Evolutionary conservation across 805 yeast species (phyloP).

Genomic region (Spathaspora girioi): DNA sequence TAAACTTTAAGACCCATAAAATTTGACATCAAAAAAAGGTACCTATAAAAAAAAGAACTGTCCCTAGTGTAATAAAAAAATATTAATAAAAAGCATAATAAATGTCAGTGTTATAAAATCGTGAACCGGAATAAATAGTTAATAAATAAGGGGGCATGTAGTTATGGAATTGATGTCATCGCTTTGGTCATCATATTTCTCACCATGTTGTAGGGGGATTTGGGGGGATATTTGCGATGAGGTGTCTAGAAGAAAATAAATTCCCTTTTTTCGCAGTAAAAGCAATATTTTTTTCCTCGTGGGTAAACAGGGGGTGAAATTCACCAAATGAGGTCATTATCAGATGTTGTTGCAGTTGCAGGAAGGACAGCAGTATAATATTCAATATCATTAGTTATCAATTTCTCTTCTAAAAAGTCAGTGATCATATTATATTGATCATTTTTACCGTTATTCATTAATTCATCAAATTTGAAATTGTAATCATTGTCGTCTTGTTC

Average conservation of each 20-base stretch:
- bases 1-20: slow-evolving; percentile 1
- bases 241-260: neutral
- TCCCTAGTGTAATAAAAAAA: neutral
- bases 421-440: slow-evolving; percentile 39
- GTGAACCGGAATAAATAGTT: slow-evolving; percentile 1
- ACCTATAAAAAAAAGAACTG: neutral
- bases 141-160: neutral
- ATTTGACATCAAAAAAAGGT: neutral
- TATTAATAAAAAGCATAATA: neutral
- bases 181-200: neutral
- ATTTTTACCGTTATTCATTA: slow-evolving; percentile 17
- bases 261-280: neutral
- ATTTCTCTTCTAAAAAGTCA: slow-evolving; percentile 38
- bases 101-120: neutral
- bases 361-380: slow-evolving; percentile 21
- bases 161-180: neutral
- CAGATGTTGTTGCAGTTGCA: slow-evolving; percentile 1
- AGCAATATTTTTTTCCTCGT: neutral
- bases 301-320: neutral
- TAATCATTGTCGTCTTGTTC: slow-evolving; percentile 12
- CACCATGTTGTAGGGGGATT: neutral
- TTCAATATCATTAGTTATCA: slow-evolving; percentile 33
- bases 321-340: slow-evolving; percentile 3
- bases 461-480: slow-evolving; percentile 18
- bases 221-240: neutral